Conservation (phyloP, 176 grass and related monocot genomes). For the Hyparrhenia diplandra region DNA sequence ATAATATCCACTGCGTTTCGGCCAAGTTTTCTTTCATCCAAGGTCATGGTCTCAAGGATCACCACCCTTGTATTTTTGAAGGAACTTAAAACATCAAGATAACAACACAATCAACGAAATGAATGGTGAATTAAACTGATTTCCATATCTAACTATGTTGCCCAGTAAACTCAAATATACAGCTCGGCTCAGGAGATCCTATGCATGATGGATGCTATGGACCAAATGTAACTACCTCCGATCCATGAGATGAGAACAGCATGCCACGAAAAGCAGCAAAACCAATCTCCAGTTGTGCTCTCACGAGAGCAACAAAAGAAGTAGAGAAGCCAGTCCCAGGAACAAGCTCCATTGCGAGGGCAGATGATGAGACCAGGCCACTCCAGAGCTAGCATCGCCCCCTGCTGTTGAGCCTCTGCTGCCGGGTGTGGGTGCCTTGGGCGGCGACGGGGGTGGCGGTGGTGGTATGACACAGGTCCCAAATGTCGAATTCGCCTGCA, state of each 20-base stretch:
- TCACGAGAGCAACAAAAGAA: slow-evolving; percentile 11
- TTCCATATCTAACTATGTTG: background rate
- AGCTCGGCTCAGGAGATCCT: background rate
- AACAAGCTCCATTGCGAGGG: slow-evolving; percentile 10
- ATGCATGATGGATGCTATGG: background rate
- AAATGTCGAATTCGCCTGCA: slow-evolving; percentile 57
- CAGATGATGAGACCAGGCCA: background rate
- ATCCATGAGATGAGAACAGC: background rate
- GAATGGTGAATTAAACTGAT: slow-evolving; percentile 10
- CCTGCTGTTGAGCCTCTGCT: background rate
- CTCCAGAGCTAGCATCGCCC: background rate
- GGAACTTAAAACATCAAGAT: background rate
- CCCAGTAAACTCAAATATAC: background rate
- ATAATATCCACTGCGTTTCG: no score
- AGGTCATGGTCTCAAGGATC: no score
- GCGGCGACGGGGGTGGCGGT: slow-evolving; percentile 10
- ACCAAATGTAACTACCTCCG: background rate
- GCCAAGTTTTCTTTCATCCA: no score
- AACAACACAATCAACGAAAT: background rate
- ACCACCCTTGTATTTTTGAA: no score
- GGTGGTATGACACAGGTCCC: slow-evolving; percentile 53
- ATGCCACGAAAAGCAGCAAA: background rate
- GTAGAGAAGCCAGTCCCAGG: slow-evolving; percentile 15
- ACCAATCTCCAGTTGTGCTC: background rate
- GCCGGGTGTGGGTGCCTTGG: background rate